Conservation (phyloP, 768 basidiomycete genomes). For the Leucosporidium scottii region DNA sequence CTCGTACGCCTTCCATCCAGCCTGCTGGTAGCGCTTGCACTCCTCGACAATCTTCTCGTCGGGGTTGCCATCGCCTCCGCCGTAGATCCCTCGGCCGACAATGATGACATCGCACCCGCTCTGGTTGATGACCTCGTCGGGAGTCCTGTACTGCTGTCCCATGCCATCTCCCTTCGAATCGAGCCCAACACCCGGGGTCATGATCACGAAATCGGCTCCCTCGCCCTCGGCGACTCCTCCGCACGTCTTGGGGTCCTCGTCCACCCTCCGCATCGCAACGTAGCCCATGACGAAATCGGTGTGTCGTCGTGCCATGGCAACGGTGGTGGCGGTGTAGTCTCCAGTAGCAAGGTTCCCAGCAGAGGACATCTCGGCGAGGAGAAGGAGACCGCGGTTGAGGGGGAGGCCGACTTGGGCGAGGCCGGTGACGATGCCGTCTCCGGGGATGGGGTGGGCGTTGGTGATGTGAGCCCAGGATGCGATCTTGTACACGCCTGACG, state of each 20-base stretch:
- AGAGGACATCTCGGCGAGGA: constrained; percentile 95
- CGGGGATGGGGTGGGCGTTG: constrained; percentile 92
- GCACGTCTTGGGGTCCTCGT: constrained; percentile 49
- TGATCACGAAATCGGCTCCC: constrained; percentile 72
- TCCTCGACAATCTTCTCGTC: constrained; percentile 47
- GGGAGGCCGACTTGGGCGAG: constrained; percentile 79
- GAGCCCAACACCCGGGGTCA: constrained; percentile 88
- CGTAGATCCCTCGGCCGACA: constrained; percentile 91
- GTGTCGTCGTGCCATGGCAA: constrained; percentile 75
- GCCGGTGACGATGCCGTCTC: constrained; percentile 89
- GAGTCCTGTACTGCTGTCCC: constrained; percentile 95
- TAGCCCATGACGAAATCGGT: constrained; percentile 87
- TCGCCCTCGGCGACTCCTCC: constrained; percentile 27
- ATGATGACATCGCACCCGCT: constrained; percentile 93
- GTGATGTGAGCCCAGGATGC: constrained; percentile 94
- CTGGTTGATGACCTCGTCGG: constrained; percentile 68
- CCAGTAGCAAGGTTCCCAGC: constrained; percentile 77
- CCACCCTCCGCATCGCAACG: constrained; percentile 82
- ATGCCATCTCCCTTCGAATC: constrained; percentile 69
- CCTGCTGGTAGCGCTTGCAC: constrained; percentile 73
- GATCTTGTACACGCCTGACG: constrained; percentile 84
- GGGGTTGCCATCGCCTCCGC: constrained; percentile 48
- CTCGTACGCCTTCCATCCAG: constrained; percentile 87
- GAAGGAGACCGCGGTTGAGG: constrained; percentile 72
- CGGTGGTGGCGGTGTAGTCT: constrained; percentile 71